phyloP scores from a whole-genome alignment of 768 basidiomycete genomes.

The Lentinula lateritia region DNA sequence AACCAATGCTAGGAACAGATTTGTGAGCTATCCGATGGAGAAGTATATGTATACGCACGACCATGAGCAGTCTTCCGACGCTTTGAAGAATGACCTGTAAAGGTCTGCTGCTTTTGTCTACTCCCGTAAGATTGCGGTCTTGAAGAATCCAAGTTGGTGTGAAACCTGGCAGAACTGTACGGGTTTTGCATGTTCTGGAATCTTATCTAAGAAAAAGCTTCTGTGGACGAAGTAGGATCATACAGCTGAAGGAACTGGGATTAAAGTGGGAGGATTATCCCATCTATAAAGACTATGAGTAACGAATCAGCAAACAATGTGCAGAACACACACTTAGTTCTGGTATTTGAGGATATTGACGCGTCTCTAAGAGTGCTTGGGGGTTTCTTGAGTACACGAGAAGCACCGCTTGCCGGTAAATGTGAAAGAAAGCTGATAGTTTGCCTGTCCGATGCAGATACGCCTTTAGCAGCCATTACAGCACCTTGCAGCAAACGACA shows the following conservation, averaged over 20 bases:
- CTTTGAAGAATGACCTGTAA: not conserved
- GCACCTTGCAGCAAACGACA: not conserved
- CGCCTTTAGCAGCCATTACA: not conserved
- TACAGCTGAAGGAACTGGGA: not conserved
- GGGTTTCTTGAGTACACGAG: not conserved
- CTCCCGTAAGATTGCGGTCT: not conserved
- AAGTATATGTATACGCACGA: not conserved
- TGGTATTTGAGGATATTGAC: constrained; percentile 1
- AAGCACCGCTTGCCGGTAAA: not conserved
- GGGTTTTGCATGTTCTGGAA: not conserved
- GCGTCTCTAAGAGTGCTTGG: not conserved
- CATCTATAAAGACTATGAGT: not conserved
- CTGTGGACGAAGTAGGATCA: not conserved
- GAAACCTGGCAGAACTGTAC: not conserved
- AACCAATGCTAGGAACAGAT: not conserved
- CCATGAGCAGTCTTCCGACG: not conserved
- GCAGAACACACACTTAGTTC: not conserved
- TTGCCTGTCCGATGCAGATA: not conserved
- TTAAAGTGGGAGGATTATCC: not conserved
- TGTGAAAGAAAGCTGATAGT: not conserved
- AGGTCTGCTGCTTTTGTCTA: not conserved
- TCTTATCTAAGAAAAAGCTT: not conserved
- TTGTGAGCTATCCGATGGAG: not conserved
- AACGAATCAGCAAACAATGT: not conserved
- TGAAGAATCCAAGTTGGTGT: not conserved